phyloP scores from a whole-genome alignment of 2,329 filamentous ascomycete species.

The Monosporascus sp. region DNA sequence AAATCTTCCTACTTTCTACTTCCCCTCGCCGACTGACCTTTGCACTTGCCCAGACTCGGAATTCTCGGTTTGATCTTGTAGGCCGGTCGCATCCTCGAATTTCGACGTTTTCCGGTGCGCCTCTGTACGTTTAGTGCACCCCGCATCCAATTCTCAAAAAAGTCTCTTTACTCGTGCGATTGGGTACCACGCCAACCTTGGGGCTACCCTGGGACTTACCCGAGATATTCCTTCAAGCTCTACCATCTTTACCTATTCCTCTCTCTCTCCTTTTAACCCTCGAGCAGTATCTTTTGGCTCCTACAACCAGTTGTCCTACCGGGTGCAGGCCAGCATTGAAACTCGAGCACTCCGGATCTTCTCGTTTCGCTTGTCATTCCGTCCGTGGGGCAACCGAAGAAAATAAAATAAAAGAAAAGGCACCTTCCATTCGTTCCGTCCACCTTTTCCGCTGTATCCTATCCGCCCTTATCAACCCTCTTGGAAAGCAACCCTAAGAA shows the following conservation, averaged over 20 bases:
- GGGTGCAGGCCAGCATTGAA: not conserved
- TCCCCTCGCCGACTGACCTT: not conserved
- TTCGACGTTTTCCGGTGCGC: not conserved
- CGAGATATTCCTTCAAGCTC: not conserved
- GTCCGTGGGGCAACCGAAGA: too few relatives aligned
- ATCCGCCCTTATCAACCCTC: not conserved
- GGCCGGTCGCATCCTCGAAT: not conserved
- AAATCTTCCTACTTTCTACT: not conserved
- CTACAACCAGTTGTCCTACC: not conserved
- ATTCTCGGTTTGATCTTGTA: not conserved
- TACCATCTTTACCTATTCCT: not conserved
- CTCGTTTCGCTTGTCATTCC: not conserved
- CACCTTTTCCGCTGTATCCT: not conserved
- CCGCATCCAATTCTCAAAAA: constrained; percentile 20
- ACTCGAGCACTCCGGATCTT: not conserved
- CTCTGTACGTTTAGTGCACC: constrained; percentile 11
- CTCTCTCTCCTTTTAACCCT: not conserved
- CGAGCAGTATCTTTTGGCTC: not conserved
- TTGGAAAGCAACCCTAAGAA: constrained; percentile 11
- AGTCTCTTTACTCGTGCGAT: constrained; percentile 15
- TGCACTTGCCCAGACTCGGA: too few relatives aligned
- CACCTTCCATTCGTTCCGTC: too few relatives aligned
- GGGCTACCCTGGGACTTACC: constrained; percentile 1
- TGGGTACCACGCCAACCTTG: constrained; percentile 11
- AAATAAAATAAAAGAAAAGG: too few relatives aligned